Conservation (phyloP, 176 grass and related monocot genomes). For the Pontederia crassipes region DNA sequence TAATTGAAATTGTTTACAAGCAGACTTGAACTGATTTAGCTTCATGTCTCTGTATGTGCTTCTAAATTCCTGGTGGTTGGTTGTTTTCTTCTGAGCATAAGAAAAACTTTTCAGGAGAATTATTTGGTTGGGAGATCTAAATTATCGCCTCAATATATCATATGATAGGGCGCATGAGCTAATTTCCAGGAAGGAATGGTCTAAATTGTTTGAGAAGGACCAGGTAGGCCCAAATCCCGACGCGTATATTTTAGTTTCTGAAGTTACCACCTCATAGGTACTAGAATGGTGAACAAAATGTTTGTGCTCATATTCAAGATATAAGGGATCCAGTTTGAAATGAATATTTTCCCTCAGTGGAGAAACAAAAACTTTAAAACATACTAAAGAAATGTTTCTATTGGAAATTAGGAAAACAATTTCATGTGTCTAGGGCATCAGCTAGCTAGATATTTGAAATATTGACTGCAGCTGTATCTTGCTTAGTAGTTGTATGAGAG, state of each 20-base stretch:
- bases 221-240: conserved; percentile 32
- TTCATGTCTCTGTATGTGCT: neutral
- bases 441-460: too few relatives aligned
- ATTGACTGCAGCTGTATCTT: too few relatives aligned
- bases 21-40: conserved; percentile 2
- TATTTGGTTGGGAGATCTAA: conserved; percentile 91
- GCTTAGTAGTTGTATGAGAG: too few relatives aligned
- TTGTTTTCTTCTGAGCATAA: neutral
- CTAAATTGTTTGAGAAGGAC: conserved; percentile 50
- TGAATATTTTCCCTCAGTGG: too few relatives aligned
- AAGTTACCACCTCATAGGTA: conserved; percentile 12
- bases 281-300: conserved; percentile 23
- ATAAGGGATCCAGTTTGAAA: too few relatives aligned
- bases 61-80: neutral
- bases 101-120: conserved; percentile 62
- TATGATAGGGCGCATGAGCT: conserved; percentile 76
- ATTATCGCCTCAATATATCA: conserved; percentile 75
- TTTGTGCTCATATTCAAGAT: neutral
- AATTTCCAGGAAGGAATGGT: conserved; percentile 54
- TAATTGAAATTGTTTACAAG: neutral
- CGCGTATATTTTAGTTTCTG: neutral
- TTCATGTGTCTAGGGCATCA: too few relatives aligned
- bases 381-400: too few relatives aligned
- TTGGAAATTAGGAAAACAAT: too few relatives aligned
- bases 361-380: too few relatives aligned